These are phyloP conservation scores for Dissophora ornata DNA, from an alignment of 192 early-diverging fungal species.

Conservation along the genomic window DNA sequence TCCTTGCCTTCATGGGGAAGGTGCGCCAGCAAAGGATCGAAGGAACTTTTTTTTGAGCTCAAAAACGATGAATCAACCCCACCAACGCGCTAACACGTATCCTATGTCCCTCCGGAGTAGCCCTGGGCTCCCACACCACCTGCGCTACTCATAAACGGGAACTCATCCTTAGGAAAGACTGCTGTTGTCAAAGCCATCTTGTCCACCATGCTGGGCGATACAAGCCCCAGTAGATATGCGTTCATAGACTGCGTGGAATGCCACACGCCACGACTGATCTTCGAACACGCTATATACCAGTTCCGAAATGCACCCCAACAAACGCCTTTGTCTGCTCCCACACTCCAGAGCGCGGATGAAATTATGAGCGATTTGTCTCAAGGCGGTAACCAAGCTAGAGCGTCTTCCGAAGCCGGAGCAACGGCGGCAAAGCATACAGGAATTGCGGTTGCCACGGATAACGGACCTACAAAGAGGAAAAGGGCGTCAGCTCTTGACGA, in stretches of 20 bases:
- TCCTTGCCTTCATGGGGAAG: constrained; percentile 59
- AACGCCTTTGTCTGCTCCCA: not conserved
- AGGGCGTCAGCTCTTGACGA: not conserved
- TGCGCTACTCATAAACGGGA: constrained; percentile 60
- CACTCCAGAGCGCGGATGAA: not conserved
- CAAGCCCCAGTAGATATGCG: constrained; percentile 52
- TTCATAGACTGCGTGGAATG: constrained; percentile 84
- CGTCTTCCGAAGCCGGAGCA: no score
- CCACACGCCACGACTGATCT: constrained; percentile 78
- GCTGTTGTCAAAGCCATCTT: constrained; percentile 46
- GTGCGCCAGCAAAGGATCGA: no score
- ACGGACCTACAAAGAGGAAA: constrained; percentile 10
- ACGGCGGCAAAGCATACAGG: constrained; percentile 32
- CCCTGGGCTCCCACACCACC: constrained; percentile 51
- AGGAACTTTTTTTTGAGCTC: no score
- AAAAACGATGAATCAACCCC: no score
- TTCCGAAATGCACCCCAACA: constrained; percentile 63
- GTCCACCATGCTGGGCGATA: constrained; percentile 19
- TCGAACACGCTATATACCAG: constrained; percentile 81
- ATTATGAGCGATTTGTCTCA: no score
- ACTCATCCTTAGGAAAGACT: constrained; percentile 63
- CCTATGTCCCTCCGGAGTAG: no score
- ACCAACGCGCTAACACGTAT: no score
- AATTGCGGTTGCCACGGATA: no score
- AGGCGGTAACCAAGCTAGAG: no score